phyloP scores from a whole-genome alignment of 2,329 filamentous ascomycete species.

The Podosphaera leucotricha region DNA sequence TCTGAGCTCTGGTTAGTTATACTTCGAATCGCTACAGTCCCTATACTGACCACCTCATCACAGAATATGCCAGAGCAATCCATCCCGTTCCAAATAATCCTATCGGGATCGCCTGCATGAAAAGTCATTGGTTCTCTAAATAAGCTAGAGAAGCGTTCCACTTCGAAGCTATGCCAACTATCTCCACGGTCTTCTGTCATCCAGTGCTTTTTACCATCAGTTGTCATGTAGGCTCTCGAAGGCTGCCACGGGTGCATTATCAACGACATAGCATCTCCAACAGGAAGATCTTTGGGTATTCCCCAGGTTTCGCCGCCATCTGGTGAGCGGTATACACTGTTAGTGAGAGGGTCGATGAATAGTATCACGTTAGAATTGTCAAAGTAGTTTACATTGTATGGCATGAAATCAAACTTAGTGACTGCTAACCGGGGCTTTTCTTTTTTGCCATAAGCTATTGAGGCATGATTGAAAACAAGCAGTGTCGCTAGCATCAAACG shows the following conservation, averaged over 20 bases:
- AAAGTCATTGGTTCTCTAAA: slow-evolving; percentile 41
- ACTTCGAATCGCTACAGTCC: not conserved
- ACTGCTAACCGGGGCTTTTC: slow-evolving; percentile 36
- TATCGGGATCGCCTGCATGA: slow-evolving; percentile 61
- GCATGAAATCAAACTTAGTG: slow-evolving; percentile 41
- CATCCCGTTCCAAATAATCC: slow-evolving; percentile 65
- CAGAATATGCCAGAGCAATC: slow-evolving; percentile 42
- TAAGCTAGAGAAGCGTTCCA: slow-evolving; percentile 30
- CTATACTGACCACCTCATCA: slow-evolving; percentile 24
- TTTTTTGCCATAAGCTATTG: slow-evolving; percentile 13
- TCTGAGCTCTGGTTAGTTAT: slow-evolving; percentile 7
- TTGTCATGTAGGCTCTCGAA: slow-evolving; percentile 59
- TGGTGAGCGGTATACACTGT: slow-evolving; percentile 50
- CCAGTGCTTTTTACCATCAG: slow-evolving; percentile 47
- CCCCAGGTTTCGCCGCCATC: slow-evolving; percentile 66
- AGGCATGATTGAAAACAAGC: slow-evolving; percentile 4
- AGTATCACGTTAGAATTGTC: slow-evolving; percentile 67
- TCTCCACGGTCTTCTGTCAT: slow-evolving; percentile 64
- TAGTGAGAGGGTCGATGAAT: slow-evolving; percentile 40
- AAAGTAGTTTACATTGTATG: slow-evolving; percentile 63
- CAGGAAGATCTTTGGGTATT: slow-evolving; percentile 36
- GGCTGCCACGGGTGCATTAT: slow-evolving; percentile 58
- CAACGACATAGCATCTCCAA: slow-evolving; percentile 37
- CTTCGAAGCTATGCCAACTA: slow-evolving; percentile 54
- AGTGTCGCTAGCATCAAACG: slow-evolving; percentile 12